phyloP scores from a whole-genome alignment of 352 stramenopile genomes.

The Pythium brachiatum region DNA sequence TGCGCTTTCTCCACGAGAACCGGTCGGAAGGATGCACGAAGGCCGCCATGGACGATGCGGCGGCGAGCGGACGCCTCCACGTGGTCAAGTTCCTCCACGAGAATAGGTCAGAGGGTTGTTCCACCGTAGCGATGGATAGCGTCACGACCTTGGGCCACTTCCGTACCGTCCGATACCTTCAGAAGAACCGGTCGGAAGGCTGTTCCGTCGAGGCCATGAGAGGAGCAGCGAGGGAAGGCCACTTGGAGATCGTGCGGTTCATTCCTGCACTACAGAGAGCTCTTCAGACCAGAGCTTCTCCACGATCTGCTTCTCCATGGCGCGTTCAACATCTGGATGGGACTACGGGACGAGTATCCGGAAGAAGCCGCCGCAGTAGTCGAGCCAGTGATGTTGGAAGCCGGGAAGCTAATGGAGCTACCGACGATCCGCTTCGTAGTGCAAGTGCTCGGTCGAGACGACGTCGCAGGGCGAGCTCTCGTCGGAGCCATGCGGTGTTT shows the following conservation, averaged over 20 bases:
- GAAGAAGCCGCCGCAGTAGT: neutral
- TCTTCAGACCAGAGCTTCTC: neutral
- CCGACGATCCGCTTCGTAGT: neutral
- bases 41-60: neutral
- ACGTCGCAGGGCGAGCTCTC: no score
- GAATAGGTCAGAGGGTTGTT: neutral
- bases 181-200: neutral
- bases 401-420: neutral
- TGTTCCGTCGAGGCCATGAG: neutral
- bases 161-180: neutral
- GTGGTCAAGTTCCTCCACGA: neutral
- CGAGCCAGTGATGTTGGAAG: neutral
- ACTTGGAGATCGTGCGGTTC: neutral
- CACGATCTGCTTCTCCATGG: neutral
- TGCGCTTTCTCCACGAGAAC: neutral
- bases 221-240: neutral
- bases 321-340: neutral
- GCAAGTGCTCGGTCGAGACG: no score
- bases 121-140: no score
- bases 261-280: neutral
- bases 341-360: neutral
- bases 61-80: neutral
- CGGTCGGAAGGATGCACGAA: conserved; percentile 1
- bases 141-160: no score
- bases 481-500: no score